Evolutionary conservation across 495 filamentous ascomycete genomes (phyloP), one percentile per base, ranked within the genome.

Genomic region (Hypoxylon perforatum): DNA sequence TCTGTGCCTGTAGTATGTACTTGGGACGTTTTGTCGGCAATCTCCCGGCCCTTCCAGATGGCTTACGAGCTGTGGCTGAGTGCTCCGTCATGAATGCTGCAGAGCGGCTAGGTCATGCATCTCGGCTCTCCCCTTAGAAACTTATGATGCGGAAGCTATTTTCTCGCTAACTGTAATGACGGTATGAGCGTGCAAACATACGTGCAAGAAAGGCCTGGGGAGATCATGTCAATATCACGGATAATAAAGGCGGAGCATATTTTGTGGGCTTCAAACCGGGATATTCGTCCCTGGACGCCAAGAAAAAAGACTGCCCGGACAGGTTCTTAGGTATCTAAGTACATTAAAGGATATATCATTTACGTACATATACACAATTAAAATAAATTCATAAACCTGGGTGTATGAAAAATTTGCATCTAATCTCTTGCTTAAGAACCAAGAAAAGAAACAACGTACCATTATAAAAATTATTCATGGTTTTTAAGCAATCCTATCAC

Each of bases 151-250:
- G 15, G 14, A 18, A 44, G 35, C 39, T 42, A 42, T 17, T 42
- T n/a, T n/a, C n/a, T n/a, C n/a, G 14, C 10, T n/a, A 38, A 38
- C 12, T 57, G 47, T 35, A 42, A 48, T 57, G 49, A 35, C 39
- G 39, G 25, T 11, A 23, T 21, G 12, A 19, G 21, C 5, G 4
- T 42, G 15, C 39, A 42, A 8, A 42, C 39, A 6, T 51, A 51
- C 47, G 6, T 52, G 30, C 23, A 6, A 17, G 7, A 28, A 38
- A 36, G 48, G 28, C 18, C 28, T 39, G 63, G 45, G 63, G 51
- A 61, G 50, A 61, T 67, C 63, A 56, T 67, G 46, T 45, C 53
- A 65, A 65, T 70, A 70, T 54, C 61, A 44, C 44, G 51, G 62
- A 57, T 66, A 62, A 56, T 65, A 57, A 53, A 41, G 17, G 67